Percentiles rank a stretch among this genome's conserved stretches.
phyloP scores from a whole-genome alignment of 2,329 filamentous ascomycete species.

The Colletotrichum paranaense region DNA sequence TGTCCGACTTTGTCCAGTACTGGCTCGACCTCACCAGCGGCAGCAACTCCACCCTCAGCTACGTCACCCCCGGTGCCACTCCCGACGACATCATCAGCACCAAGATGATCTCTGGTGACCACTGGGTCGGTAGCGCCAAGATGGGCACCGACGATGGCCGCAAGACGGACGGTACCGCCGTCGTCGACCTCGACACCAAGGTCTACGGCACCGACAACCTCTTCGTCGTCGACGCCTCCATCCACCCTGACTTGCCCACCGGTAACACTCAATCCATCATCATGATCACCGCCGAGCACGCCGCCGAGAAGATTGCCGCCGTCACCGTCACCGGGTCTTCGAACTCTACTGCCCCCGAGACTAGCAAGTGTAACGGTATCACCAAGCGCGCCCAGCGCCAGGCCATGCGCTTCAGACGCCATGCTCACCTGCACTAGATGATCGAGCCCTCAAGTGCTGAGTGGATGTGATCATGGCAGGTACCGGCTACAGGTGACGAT shows the following conservation, averaged over 20 bases:
- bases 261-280: slow-evolving; percentile 37
- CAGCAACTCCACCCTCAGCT: slow-evolving; percentile 29
- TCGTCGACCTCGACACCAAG: slow-evolving; percentile 67
- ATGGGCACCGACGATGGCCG: slow-evolving; percentile 59
- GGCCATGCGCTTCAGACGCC: slow-evolving; percentile 27
- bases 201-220: slow-evolving; percentile 71
- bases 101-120: slow-evolving; percentile 32
- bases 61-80: slow-evolving; percentile 27
- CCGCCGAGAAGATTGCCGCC: slow-evolving; percentile 35
- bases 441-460: slow-evolving; percentile 8
- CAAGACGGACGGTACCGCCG: slow-evolving; percentile 55
- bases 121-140: slow-evolving; percentile 36
- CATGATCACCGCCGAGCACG: slow-evolving; percentile 36
- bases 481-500: neutral
- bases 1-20: slow-evolving; percentile 30
- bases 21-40: slow-evolving; percentile 33
- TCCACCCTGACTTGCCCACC: slow-evolving; percentile 62
- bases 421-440: slow-evolving; percentile 7
- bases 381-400: slow-evolving; percentile 11
- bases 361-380: neutral
- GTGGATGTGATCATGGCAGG: neutral
- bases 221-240: slow-evolving; percentile 70
- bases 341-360: slow-evolving; percentile 16
- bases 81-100: slow-evolving; percentile 25
- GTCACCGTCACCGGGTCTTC: slow-evolving; percentile 10